Evolutionary conservation across 305 asterid genomes (phyloP), one percentile per base, ranked within the genome.

Genomic region (Ajuga reptans): DNA sequence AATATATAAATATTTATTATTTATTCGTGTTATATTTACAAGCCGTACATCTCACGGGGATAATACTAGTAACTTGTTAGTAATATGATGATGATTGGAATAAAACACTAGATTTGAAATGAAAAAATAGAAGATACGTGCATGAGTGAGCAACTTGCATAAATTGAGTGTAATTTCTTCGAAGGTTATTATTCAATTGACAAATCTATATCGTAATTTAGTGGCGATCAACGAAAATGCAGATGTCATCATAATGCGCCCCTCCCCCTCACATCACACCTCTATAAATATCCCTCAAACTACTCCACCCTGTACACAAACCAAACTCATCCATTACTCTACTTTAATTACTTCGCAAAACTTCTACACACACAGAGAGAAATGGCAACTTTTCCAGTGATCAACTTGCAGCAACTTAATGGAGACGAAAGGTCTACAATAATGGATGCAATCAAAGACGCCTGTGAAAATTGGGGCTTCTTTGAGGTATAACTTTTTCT

Each of bases 401-500:
- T 93, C 68, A 82, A 81, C 87, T 59, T 93, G 96, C 91, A 77
- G 87, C 81, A 84, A 61, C 89, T 93, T 72, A 84, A 87, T 61
- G 93, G 89, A 49, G 97, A 84, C 7, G 87, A 87, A 60, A 89
- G 97, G 72, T 47, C 79, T 16, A 84, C 83, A 2, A 83, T 85
- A 29, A 84, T 93, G 97, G 93, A 75, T 5, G 60, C 58, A 59
- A 87, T 93, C 54, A 75, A 86, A 27, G 99, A 91, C 72, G 99
- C 97, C 57, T 93, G 99, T 53, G 90, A 87, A 67, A 93, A 91
- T 72, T 94, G 99, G 97, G 99, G 99, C 9, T 94, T 91, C 86
- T 93, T 93, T 73, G 97, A 90, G 99, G 98, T 90, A 74, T 77
- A 66, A 16, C 27, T 6, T 15, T 47, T 16, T 4, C 31, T 0